Percentiles rank a stretch among this genome's conserved stretches.
Conservation (phyloP, 768 basidiomycete species). For the Suillus tomentosus region DNA sequence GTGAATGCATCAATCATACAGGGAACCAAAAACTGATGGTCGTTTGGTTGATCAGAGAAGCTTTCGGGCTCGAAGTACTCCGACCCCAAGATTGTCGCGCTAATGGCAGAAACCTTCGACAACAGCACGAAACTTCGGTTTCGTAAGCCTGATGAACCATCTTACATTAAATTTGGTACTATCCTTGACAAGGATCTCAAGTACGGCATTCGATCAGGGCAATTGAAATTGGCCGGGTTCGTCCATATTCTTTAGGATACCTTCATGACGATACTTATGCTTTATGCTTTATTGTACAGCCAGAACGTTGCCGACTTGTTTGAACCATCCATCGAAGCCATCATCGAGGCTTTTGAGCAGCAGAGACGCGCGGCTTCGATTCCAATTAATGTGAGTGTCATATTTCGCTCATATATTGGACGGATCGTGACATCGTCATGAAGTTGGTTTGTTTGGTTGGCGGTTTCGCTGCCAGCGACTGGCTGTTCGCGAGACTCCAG, state of each 20-base stretch:
- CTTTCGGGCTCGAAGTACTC: constrained; percentile 33
- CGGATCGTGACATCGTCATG: neutral
- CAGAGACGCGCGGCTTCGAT: constrained; percentile 25
- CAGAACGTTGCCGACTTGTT: constrained; percentile 42
- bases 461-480: constrained; percentile 51
- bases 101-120: constrained; percentile 39
- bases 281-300: constrained; percentile 19
- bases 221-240: constrained; percentile 40
- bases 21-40: neutral
- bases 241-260: neutral
- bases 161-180: constrained; percentile 43
- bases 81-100: constrained; percentile 29
- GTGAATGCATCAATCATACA: neutral
- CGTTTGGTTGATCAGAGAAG: constrained; percentile 20
- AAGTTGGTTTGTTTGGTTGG: constrained; percentile 51
- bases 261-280: neutral
- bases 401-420: neutral
- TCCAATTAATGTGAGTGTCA: constrained; percentile 30
- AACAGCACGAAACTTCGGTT: constrained; percentile 41
- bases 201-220: constrained; percentile 38
- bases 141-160: constrained; percentile 34
- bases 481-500: constrained; percentile 44
- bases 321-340: constrained; percentile 41
- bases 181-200: constrained; percentile 35
- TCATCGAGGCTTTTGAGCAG: constrained; percentile 35